Evolutionary conservation across 208 protist genomes (phyloP).

Genomic region (Tritrichomonas foetus): DNA sequence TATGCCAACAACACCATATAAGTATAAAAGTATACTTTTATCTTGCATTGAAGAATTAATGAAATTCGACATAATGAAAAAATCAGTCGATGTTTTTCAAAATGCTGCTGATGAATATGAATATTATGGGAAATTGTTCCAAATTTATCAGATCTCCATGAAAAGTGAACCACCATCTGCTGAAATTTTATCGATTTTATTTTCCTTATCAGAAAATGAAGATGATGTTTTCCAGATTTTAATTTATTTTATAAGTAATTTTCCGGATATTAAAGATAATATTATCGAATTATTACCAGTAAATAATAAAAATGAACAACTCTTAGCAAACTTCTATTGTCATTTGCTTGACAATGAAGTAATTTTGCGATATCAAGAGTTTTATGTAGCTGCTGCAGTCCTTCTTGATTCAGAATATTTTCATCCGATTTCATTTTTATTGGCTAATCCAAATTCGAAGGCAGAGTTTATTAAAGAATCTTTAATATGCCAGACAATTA

Average conservation of each 20-base stretch:
- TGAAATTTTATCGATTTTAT: not conserved
- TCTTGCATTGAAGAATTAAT: not conserved
- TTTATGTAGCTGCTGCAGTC: not conserved
- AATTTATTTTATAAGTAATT: not conserved
- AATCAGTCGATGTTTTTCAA: not conserved
- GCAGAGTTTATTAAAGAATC: not conserved
- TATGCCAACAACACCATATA: not conserved
- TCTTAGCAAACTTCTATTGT: not conserved
- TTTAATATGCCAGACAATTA: not conserved
- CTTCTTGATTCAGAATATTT: not conserved
- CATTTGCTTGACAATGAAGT: not conserved
- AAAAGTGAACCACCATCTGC: too few relatives aligned
- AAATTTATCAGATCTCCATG: not conserved
- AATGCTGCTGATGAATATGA: not conserved
- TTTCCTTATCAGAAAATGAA: not conserved
- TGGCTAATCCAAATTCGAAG: not conserved
- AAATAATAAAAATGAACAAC: not conserved
- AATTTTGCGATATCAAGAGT: not conserved
- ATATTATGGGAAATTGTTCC: not conserved
- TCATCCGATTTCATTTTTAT: not conserved
- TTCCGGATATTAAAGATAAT: too few relatives aligned
- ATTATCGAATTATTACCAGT: not conserved
- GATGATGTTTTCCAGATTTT: not conserved
- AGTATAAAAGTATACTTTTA: not conserved
- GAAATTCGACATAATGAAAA: not conserved